Percentiles rank a stretch among this genome's conserved stretches.
Conservation (phyloP, 1,284 basidiomycete species). For the Irpex rosettiformis region DNA sequence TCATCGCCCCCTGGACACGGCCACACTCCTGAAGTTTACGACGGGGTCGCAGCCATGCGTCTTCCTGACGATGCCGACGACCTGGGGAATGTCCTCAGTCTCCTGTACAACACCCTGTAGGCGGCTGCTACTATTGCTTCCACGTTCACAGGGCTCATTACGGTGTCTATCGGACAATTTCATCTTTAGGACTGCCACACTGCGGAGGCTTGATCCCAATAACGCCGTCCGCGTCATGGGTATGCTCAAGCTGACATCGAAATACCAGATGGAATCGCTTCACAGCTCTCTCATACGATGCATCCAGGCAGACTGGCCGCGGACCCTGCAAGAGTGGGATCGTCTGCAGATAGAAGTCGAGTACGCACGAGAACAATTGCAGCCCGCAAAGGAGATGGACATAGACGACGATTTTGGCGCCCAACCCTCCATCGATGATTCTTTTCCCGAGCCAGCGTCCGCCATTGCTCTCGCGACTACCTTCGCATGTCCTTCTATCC, state of each 20-base stretch:
- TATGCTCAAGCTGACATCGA: slow-evolving; percentile 60
- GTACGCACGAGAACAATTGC: slow-evolving; percentile 5
- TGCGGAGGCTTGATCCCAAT: slow-evolving; percentile 17
- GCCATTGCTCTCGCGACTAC: slow-evolving; percentile 60
- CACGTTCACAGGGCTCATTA: not conserved
- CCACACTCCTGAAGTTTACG: slow-evolving; percentile 11
- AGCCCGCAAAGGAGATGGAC: not conserved
- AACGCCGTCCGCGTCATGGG: slow-evolving; percentile 36
- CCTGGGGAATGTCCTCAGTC: slow-evolving; percentile 44
- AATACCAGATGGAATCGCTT: slow-evolving; percentile 51
- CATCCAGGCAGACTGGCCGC: slow-evolving; percentile 56
- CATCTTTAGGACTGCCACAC: slow-evolving; percentile 7
- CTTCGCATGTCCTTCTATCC: slow-evolving; percentile 45
- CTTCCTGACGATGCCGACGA: slow-evolving; percentile 18
- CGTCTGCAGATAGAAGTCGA: slow-evolving; percentile 14
- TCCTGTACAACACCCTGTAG: slow-evolving; percentile 40
- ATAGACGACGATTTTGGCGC: not conserved
- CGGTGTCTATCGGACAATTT: not conserved
- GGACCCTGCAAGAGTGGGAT: slow-evolving; percentile 59
- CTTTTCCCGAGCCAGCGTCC: slow-evolving; percentile 35
- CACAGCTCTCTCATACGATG: slow-evolving; percentile 50
- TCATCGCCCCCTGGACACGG: slow-evolving; percentile 33
- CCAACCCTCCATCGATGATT: slow-evolving; percentile 7
- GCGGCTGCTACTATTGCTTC: slow-evolving; percentile 1
- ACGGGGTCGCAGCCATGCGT: slow-evolving; percentile 17